phyloP scores from a whole-genome alignment of 768 basidiomycete genomes.

The Aureoboletus auriporus region DNA sequence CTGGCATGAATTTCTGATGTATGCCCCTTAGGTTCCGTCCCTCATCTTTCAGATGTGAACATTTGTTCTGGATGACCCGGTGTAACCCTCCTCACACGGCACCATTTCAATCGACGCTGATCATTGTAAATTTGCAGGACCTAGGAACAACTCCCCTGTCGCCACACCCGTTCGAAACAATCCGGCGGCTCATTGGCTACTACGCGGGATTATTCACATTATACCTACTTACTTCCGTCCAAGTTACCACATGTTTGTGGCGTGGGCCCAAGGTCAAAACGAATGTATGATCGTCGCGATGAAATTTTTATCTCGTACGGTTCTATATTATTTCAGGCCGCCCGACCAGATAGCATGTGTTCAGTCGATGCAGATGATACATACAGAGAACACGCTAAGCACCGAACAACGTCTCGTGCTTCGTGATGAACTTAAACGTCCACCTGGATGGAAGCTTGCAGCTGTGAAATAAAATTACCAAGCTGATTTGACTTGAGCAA shows the following conservation, averaged over 20 bases:
- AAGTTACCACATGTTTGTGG: not conserved
- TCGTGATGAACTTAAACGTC: no score
- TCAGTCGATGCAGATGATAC: not conserved
- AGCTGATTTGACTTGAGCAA: no score
- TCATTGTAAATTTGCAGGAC: not conserved
- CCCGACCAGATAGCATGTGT: slow-evolving; percentile 1
- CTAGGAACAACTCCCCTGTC: no score
- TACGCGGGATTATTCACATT: not conserved
- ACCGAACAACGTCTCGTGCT: no score
- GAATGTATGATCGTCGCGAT: not conserved
- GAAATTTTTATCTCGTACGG: not conserved
- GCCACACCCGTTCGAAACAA: not conserved
- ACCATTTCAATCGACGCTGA: not conserved
- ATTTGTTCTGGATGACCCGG: not conserved
- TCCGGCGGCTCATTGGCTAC: not conserved
- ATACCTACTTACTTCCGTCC: not conserved
- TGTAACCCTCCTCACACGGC: not conserved
- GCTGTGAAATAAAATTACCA: no score
- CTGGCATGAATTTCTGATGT: not conserved
- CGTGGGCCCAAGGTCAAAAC: not conserved
- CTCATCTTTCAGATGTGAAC: not conserved
- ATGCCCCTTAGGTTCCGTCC: not conserved
- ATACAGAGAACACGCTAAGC: not conserved
- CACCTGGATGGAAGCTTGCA: not conserved
- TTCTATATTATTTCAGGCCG: not conserved